A percentile compares a stretch with the other conserved stretches of the same genome.
Evolutionary conservation across 768 basidiomycete genomes (phyloP).

Genomic region (Lepiota venenata): DNA sequence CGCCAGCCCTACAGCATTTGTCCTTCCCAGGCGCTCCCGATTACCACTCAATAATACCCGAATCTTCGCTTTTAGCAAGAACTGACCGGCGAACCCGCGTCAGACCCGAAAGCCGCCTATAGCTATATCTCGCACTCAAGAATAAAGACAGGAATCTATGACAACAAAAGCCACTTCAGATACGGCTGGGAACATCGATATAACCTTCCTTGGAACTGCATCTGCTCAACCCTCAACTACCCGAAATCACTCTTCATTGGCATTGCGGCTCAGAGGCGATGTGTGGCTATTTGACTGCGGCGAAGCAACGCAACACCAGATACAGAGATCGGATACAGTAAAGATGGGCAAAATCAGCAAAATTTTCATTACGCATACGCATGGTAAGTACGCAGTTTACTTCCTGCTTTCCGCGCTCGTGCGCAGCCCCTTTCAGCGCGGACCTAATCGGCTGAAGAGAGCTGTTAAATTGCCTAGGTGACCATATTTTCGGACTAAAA

Average conservation of each 20-base stretch:
- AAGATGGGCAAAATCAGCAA: constrained; percentile 79
- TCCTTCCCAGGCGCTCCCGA: too few relatives aligned
- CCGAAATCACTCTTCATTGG: constrained; percentile 73
- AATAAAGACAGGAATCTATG: constrained; percentile 5
- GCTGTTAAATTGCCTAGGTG: constrained; percentile 42
- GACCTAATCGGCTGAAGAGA: not conserved
- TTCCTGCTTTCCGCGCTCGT: not conserved
- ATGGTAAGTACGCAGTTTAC: constrained; percentile 47
- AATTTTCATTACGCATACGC: constrained; percentile 87
- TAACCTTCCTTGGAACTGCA: constrained; percentile 80
- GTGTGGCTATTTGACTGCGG: constrained; percentile 88
- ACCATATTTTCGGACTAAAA: constrained; percentile 76
- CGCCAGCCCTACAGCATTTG: too few relatives aligned
- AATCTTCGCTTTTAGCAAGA: too few relatives aligned
- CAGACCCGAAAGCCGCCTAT: too few relatives aligned
- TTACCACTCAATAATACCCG: too few relatives aligned
- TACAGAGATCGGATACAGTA: constrained; percentile 62
- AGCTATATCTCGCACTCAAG: too few relatives aligned
- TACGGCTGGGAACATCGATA: constrained; percentile 29
- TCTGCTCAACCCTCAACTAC: constrained; percentile 80
- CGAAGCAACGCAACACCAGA: constrained; percentile 76
- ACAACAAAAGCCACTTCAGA: not conserved
- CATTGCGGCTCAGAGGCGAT: constrained; percentile 61
- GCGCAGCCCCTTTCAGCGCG: too few relatives aligned
- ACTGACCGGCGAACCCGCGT: too few relatives aligned